A percentile compares a stretch with the other conserved stretches of the same genome.
Conservation (phyloP, 2,329 filamentous ascomycete species). For the Tolypocladium sp. region DNA sequence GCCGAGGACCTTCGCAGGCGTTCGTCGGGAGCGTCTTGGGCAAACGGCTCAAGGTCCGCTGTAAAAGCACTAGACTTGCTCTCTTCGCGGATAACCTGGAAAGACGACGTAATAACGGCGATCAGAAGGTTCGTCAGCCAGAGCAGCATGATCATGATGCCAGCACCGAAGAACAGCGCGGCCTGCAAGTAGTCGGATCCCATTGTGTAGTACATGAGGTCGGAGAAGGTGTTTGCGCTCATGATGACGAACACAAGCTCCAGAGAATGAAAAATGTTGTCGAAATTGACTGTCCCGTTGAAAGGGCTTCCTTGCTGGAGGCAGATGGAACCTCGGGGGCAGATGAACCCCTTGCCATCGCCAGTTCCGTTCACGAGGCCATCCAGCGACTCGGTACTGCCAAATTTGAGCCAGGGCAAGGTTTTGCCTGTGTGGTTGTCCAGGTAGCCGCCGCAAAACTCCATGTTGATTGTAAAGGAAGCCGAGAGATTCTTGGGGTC, state of each 20-base stretch:
- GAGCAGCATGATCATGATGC: conserved; percentile 84
- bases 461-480: conserved; percentile 54
- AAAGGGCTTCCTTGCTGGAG: conserved; percentile 71
- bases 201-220: conserved; percentile 88
- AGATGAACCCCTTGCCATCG: conserved; percentile 75
- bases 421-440: conserved; percentile 45
- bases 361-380: conserved; percentile 41
- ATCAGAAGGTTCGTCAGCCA: conserved; percentile 95
- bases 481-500: conserved; percentile 44
- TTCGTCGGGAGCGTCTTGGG: conserved; percentile 27
- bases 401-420: conserved; percentile 57
- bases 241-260: conserved; percentile 97
- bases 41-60: conserved; percentile 48
- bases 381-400: conserved; percentile 23
- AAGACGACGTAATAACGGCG: conserved; percentile 95
- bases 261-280: conserved; percentile 85
- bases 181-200: conserved; percentile 85
- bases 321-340: conserved; percentile 75
- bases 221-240: conserved; percentile 94
- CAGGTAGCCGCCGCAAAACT: conserved; percentile 83
- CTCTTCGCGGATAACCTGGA: conserved; percentile 96
- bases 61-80: conserved; percentile 92
- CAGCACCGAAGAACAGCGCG: conserved; percentile 65
- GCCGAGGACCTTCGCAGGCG: conserved; percentile 26
- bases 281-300: conserved; percentile 83